Conservation (phyloP, 176 grass and related monocot genomes). For the Echinochloa phyllopogon region DNA sequence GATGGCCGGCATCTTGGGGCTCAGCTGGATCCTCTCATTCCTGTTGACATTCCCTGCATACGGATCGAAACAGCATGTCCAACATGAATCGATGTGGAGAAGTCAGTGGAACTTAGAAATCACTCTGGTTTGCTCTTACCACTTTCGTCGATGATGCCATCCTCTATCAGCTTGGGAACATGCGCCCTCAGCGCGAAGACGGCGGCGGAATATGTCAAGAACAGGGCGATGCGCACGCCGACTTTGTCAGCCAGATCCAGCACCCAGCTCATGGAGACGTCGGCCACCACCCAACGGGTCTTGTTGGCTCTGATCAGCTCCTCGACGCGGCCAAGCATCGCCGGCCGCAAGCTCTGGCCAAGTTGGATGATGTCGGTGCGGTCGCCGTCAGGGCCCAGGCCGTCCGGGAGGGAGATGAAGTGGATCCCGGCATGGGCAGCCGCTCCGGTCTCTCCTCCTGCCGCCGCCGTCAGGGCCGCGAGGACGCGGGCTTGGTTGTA, state of each 20-base stretch:
- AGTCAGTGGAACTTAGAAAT: neutral
- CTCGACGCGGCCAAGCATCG: neutral
- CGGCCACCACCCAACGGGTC: conserved; percentile 18
- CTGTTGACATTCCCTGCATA: conserved; percentile 28
- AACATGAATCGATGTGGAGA: neutral
- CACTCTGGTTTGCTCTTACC: conserved; percentile 43
- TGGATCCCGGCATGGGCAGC: conserved; percentile 13
- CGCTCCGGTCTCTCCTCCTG: neutral
- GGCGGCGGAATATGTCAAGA: conserved; percentile 45
- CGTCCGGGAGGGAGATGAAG: conserved; percentile 23
- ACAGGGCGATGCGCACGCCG: conserved; percentile 36
- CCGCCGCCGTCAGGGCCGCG: conserved; percentile 21
- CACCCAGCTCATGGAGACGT: conserved; percentile 16
- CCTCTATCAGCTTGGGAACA: conserved; percentile 51
- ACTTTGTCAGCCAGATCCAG: conserved; percentile 32
- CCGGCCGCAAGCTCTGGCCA: neutral
- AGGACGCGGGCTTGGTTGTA: conserved; percentile 64
- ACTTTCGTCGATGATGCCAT: conserved; percentile 51
- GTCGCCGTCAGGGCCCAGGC: conserved; percentile 1
- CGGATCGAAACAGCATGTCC: neutral
- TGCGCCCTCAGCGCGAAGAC: conserved; percentile 29
- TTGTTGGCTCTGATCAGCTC: neutral
- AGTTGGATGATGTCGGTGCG: neutral
- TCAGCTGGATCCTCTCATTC: conserved; percentile 43
- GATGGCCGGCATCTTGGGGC: conserved; percentile 39